phyloP scores from a whole-genome alignment of 2,329 filamentous ascomycete species.

The Teratosphaeria nubilosa region DNA sequence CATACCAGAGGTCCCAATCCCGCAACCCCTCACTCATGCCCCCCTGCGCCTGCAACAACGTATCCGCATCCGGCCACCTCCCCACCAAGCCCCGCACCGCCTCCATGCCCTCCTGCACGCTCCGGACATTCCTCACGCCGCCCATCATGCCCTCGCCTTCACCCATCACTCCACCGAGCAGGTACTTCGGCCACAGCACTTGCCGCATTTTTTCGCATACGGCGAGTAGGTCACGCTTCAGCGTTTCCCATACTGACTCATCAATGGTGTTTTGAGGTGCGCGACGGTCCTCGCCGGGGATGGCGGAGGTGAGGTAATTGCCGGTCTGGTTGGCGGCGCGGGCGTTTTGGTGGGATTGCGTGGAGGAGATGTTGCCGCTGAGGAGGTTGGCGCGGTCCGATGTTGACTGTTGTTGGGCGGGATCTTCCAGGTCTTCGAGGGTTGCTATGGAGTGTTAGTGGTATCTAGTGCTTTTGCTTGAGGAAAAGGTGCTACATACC shows the following conservation, averaged over 20 bases:
- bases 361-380: slow-evolving; percentile 61
- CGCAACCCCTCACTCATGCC: slow-evolving; percentile 80
- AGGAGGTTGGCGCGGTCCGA: slow-evolving; percentile 71
- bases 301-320: slow-evolving; percentile 75
- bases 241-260: slow-evolving; percentile 94
- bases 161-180: slow-evolving; percentile 60
- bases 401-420: slow-evolving; percentile 49
- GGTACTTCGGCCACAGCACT: slow-evolving; percentile 90
- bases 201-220: slow-evolving; percentile 98
- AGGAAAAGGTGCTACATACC: slow-evolving; percentile 23
- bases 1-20: slow-evolving; percentile 90
- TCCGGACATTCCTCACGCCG: slow-evolving; percentile 32
- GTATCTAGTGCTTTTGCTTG: not conserved
- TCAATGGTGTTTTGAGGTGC: slow-evolving; percentile 91
- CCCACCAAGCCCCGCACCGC: slow-evolving; percentile 45
- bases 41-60: slow-evolving; percentile 54
- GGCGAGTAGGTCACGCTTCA: slow-evolving; percentile 79
- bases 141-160: slow-evolving; percentile 43
- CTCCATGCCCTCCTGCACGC: not conserved
- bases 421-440: slow-evolving; percentile 88
- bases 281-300: slow-evolving; percentile 84
- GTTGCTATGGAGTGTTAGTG: slow-evolving; percentile 47
- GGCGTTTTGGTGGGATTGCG: slow-evolving; percentile 44
- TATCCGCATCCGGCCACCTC: slow-evolving; percentile 58
- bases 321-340: slow-evolving; percentile 55